Evolutionary conservation across 805 yeast species (phyloP), one percentile per base, ranked within the genome.

Genomic region (Lipomyces orientalis): DNA sequence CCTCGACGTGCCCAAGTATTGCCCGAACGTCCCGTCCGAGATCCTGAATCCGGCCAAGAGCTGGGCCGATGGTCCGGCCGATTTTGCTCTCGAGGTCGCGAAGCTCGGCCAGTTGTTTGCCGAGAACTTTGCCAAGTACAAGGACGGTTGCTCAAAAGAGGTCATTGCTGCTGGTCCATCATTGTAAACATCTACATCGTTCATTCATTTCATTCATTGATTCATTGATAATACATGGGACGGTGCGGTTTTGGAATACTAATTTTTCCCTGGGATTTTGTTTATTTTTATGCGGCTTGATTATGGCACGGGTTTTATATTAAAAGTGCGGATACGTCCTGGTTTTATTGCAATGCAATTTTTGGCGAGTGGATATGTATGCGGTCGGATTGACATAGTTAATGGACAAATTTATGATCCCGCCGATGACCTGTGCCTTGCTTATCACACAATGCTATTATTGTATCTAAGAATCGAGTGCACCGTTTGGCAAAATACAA

Each of bases 81-180:
- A 85, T 73, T 88, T 86, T 79, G 75, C 75, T 56, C 71, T 73
- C 51, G 90, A 89, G 78, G 89, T 88, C 69, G 79, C 79, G 67
- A 83, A 85, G 67, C 88, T 94, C 78, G 98, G 93, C 54, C 79
- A 80, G 61, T 83, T 90, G 82, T 94, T 94, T 77, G 85, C 85
- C 76, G 93, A 91, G 79, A 94, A 94, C 86, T 94, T 94, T 79
- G 87, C 83, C 77, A 93, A 87, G 78, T 94, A 94, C 82, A 81
- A 91, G 76, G 86, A 87, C 76, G 90, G 87, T 76, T 92, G 97
- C 72, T 90, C 97, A 49, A 75, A 83, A 34, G 97, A 92, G 79
- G 98, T 94, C 64, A 82, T 89, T 76, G 91, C 95, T 76, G 98
- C 98, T 74, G 99, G 97, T 70, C 99, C 98, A 73, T 83, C 79